These are phyloP conservation scores for Aspergillus candidus DNA, from an alignment of 2,329 filamentous ascomycete species.

Conservation along the genomic window DNA sequence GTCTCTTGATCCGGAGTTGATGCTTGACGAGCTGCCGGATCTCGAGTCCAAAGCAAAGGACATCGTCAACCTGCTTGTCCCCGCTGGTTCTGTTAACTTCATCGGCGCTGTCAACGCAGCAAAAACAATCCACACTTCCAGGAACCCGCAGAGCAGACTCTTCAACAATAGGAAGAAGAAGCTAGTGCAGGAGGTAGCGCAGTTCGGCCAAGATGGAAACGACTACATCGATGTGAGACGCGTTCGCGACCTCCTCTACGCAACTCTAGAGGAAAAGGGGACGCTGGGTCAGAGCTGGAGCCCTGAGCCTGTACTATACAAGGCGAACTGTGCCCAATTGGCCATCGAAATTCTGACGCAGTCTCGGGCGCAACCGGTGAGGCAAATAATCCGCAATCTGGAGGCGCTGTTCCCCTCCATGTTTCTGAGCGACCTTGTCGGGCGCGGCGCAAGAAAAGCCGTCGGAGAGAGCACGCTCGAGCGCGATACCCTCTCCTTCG, in stretches of 20 bases:
- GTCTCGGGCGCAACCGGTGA: constrained; percentile 24
- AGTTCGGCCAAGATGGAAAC: constrained; percentile 18
- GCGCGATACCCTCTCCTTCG: constrained; percentile 43
- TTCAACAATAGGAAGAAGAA: constrained; percentile 20
- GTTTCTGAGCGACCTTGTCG: constrained; percentile 29
- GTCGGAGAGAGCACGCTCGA: constrained; percentile 36
- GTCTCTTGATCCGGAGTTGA: constrained; percentile 29
- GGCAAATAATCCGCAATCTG: constrained; percentile 23
- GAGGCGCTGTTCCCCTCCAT: constrained; percentile 29
- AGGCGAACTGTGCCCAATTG: constrained; percentile 40
- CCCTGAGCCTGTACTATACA: constrained; percentile 35
- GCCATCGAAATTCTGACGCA: constrained; percentile 29
- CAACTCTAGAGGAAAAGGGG: constrained; percentile 14
- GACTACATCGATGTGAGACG: constrained; percentile 33
- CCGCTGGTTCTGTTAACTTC: constrained; percentile 17
- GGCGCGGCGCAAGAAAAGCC: constrained; percentile 4
- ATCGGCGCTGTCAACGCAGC: constrained; percentile 24
- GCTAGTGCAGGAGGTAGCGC: constrained; percentile 19
- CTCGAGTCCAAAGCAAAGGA: constrained; percentile 28
- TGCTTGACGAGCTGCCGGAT: constrained; percentile 36
- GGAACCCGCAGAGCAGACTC: constrained; percentile 23
- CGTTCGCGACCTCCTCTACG: constrained; percentile 27
- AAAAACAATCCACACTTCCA: constrained; percentile 25
- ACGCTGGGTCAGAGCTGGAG: constrained; percentile 21
- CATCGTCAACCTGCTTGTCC: constrained; percentile 35